Base-by-base conservation (phyloP, 306 rosid genomes). In the Pyrus communis region DNA sequence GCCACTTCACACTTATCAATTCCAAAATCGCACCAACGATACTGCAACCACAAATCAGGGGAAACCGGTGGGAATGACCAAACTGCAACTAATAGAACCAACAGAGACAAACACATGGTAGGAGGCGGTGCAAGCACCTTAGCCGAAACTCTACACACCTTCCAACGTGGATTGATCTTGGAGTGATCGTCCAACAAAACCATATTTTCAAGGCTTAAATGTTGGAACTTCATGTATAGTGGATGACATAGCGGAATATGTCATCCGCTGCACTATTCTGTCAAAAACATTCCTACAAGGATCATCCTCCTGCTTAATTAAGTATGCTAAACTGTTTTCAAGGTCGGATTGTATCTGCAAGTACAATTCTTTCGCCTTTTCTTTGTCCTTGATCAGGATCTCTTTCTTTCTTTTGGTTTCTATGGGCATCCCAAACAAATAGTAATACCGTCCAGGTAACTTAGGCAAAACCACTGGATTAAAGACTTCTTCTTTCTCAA, bases 361-460 rank as follows among this genome's bases (percentile, higher is more conserved):
- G 89, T 95, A 92, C 74, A 95, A 18, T 75, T 92, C 66, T 64
- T 79, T 90, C 23, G 97, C 97, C 30, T 22, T 82, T 70, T 89
- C 82, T 86, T 72, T 90, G 82, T 95, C 93, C 61, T 82, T 79
- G 40, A 35, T 35, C 61, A 95, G 77, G 65, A 88, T 67, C 27
- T 83, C 86, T 67, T 90, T 89, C 85, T 78, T 86, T 69, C 97
- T 97, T 76, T 87, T 83, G 51, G 90, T 88, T 71, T 76, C 79
- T 77, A 95, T 86, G 2, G 99, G 97, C 85, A 89, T 95, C 70
- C 99, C 96, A 58, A 89, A 92, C 74, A 95, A 79, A 85, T 80
- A 86, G 86, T 92, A 95, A 67, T 84, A 84, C 15, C 93, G 93
- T 27, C 99, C 99, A 1, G 93, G 97, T 35, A 91, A 10, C 75